Evolutionary conservation across 2,329 filamentous ascomycete genomes (phyloP).

Genomic region (Colletotrichum zoysiae): DNA sequence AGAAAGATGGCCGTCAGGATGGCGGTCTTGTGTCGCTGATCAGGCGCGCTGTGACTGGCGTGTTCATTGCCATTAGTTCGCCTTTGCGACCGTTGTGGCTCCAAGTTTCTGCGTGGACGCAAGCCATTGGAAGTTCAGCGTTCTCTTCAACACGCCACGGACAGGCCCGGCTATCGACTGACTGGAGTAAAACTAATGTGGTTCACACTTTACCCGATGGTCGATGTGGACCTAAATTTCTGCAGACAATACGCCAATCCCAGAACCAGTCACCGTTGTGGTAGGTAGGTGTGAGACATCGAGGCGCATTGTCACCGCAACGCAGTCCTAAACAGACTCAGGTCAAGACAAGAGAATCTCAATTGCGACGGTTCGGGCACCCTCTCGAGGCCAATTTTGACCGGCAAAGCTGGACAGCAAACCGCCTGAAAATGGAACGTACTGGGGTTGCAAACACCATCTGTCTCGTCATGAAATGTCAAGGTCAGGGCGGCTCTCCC

Average conservation of each 20-base stretch:
- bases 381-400: conserved; percentile 2
- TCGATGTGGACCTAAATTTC: not conserved
- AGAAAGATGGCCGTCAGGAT: conserved; percentile 6
- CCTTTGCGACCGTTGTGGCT: not conserved
- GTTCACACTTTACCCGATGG: not conserved
- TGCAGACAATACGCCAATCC: not conserved
- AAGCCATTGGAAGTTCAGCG: not conserved
- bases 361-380: conserved; percentile 16
- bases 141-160: not conserved
- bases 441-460: conserved; percentile 26
- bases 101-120: not conserved
- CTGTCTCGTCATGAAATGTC: conserved; percentile 33
- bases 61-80: not conserved
- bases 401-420: conserved; percentile 8
- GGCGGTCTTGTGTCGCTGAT: not conserved
- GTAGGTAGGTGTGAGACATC: not conserved
- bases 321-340: conserved; percentile 12
- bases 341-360: conserved; percentile 11
- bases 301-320: conserved; percentile 23
- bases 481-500: conserved; percentile 11
- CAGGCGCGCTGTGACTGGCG: not conserved
- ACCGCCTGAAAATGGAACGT: conserved; percentile 16
- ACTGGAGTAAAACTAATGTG: not conserved
- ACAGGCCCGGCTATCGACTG: not conserved
- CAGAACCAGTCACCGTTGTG: not conserved